phyloP scores from a whole-genome alignment of 2,329 filamentous ascomycete genomes.

The Ceratocystis alfenasii region DNA sequence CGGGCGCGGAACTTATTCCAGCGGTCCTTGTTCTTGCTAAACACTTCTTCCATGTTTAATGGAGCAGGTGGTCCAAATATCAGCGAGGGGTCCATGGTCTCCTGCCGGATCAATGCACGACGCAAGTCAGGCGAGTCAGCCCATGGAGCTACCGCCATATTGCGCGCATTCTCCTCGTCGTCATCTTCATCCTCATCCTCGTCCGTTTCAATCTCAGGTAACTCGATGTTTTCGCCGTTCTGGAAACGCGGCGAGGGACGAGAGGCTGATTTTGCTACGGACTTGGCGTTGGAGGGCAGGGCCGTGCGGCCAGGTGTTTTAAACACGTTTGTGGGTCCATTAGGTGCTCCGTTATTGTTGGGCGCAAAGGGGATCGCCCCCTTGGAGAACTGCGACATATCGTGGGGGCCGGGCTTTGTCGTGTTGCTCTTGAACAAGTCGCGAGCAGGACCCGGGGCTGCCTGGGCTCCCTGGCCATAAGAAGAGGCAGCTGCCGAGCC shows the following conservation, averaged over 20 bases:
- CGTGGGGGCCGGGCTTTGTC: constrained; percentile 45
- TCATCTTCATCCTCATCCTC: constrained; percentile 72
- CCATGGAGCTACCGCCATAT: constrained; percentile 46
- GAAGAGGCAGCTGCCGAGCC: constrained; percentile 33
- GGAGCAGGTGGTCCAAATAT: constrained; percentile 85
- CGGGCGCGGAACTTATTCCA: constrained; percentile 80
- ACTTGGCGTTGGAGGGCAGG: constrained; percentile 36
- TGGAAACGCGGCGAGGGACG: constrained; percentile 74
- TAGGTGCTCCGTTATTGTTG: constrained; percentile 35
- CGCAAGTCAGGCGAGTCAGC: constrained; percentile 76
- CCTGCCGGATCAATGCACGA: constrained; percentile 64
- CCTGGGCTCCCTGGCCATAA: constrained; percentile 40
- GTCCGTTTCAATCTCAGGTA: constrained; percentile 92
- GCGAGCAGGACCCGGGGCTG: constrained; percentile 41
- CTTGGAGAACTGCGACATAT: constrained; percentile 79
- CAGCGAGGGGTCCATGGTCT: constrained; percentile 67
- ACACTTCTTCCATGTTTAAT: constrained; percentile 92
- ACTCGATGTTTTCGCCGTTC: constrained; percentile 78
- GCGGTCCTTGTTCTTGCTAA: constrained; percentile 74
- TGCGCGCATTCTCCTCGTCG: constrained; percentile 30
- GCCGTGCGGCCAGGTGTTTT: constrained; percentile 56
- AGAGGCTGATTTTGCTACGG: constrained; percentile 46
- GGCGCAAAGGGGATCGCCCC: constrained; percentile 83
- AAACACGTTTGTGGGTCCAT: constrained; percentile 37
- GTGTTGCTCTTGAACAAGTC: constrained; percentile 54